phyloP scores from a whole-genome alignment of 768 basidiomycete species.

The Amanita molliuscula region DNA sequence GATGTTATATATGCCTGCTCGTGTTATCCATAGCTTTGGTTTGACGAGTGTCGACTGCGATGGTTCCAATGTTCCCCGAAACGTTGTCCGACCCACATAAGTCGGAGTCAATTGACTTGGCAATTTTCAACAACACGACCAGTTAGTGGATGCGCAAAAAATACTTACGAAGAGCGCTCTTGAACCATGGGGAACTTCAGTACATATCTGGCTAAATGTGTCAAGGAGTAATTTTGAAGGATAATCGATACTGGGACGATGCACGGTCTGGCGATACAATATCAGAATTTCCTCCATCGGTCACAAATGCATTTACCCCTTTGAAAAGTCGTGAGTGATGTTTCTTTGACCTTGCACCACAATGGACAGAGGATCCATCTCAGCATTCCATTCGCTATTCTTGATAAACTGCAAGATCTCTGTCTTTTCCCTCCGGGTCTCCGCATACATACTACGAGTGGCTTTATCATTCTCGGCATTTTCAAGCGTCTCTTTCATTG shows the following conservation, averaged over 20 bases:
- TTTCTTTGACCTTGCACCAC: conserved; percentile 31
- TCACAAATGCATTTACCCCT: conserved; percentile 42
- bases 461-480: conserved; percentile 51
- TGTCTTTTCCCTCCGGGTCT: conserved; percentile 67
- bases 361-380: conserved; percentile 66
- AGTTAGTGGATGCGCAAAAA: neutral
- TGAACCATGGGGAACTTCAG: conserved; percentile 19
- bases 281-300: neutral
- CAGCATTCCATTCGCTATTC: conserved; percentile 64
- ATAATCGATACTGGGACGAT: conserved; percentile 41
- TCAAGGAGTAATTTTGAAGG: conserved; percentile 65
- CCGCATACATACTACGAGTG: conserved; percentile 84
- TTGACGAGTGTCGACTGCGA: conserved; percentile 30
- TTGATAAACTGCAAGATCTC: conserved; percentile 60
- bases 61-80: conserved; percentile 49
- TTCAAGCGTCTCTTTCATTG: conserved; percentile 50
- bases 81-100: conserved; percentile 60
- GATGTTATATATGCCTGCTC: conserved; percentile 56
- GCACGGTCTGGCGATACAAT: conserved; percentile 35
- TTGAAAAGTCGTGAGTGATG: conserved; percentile 53
- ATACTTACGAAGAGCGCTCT: neutral
- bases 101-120: conserved; percentile 28
- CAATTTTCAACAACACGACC: neutral
- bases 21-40: conserved; percentile 47
- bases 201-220: conserved; percentile 23